phyloP scores from a whole-genome alignment of 257 asterid species.

The Plantago major region DNA sequence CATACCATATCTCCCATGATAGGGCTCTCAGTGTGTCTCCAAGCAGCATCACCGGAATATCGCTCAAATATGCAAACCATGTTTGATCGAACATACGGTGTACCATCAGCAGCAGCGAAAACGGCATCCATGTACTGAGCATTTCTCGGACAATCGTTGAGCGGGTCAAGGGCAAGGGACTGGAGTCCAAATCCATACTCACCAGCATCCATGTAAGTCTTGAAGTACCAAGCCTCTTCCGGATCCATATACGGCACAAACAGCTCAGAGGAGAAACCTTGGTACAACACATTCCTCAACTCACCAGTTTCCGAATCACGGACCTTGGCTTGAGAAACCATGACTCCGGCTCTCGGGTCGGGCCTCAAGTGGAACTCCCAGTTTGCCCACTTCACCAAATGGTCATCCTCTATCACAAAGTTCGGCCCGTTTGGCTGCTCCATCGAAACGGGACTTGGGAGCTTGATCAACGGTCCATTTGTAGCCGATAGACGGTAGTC shows the following conservation, averaged over 20 bases:
- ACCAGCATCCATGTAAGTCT: constrained; percentile 81
- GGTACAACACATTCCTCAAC: constrained; percentile 74
- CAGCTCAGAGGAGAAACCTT: constrained; percentile 77
- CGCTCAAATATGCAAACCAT: constrained; percentile 72
- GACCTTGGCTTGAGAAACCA: constrained; percentile 59
- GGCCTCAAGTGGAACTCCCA: constrained; percentile 95
- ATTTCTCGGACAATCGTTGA: constrained; percentile 73
- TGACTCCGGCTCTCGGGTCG: constrained; percentile 86
- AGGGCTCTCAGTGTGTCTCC: constrained; percentile 75
- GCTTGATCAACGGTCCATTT: constrained; percentile 35
- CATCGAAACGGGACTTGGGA: constrained; percentile 53
- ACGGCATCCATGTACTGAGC: constrained; percentile 62
- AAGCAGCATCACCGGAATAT: constrained; percentile 60
- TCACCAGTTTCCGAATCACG: constrained; percentile 60
- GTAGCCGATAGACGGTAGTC: constrained; percentile 40
- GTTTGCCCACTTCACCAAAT: constrained; percentile 85
- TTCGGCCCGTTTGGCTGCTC: constrained; percentile 98
- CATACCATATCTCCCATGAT: constrained; percentile 19
- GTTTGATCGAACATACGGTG: constrained; percentile 48
- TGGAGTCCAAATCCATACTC: constrained; percentile 71
- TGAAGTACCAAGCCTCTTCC: constrained; percentile 75
- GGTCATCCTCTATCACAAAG: constrained; percentile 58
- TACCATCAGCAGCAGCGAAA: constrained; percentile 63
- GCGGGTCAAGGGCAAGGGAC: constrained; percentile 62
- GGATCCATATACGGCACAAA: constrained; percentile 94